Conservation (phyloP, 345 rosid species). For the Eucalyptus virginea region DNA sequence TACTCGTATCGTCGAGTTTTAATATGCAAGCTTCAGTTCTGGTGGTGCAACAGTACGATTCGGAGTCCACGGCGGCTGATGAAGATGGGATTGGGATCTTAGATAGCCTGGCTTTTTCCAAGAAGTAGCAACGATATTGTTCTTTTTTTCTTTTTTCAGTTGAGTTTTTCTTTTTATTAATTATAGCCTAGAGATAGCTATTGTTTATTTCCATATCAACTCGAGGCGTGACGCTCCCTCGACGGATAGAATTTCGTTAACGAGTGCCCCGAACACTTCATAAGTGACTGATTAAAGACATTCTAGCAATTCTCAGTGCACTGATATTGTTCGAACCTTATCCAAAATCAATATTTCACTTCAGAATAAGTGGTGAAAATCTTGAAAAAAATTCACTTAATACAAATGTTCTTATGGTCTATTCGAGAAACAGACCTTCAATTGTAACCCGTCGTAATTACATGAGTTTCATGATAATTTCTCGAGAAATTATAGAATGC, state of each 20-base stretch:
- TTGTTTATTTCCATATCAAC: neutral
- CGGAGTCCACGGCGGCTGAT: neutral
- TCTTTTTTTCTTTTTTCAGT: neutral
- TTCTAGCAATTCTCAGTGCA: neutral
- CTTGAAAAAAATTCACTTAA: neutral
- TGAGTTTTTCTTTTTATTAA: neutral
- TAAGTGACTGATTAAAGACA: neutral
- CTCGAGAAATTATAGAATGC: neutral
- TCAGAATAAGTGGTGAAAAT: no score
- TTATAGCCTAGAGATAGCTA: neutral
- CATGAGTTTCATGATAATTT: no score
- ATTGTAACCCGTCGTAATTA: neutral
- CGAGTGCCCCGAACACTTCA: neutral
- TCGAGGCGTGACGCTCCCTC: neutral
- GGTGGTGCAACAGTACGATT: conserved; percentile 12
- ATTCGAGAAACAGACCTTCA: neutral
- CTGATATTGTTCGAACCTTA: neutral
- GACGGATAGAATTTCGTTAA: neutral
- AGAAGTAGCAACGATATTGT: neutral
- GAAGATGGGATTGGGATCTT: neutral
- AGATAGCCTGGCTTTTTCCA: neutral
- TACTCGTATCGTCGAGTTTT: conserved; percentile 4
- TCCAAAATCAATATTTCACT: no score
- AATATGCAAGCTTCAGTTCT: conserved; percentile 13
- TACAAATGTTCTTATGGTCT: no score